Conservation (phyloP, 495 filamentous ascomycete genomes). For the Jackrogersella minutella region DNA sequence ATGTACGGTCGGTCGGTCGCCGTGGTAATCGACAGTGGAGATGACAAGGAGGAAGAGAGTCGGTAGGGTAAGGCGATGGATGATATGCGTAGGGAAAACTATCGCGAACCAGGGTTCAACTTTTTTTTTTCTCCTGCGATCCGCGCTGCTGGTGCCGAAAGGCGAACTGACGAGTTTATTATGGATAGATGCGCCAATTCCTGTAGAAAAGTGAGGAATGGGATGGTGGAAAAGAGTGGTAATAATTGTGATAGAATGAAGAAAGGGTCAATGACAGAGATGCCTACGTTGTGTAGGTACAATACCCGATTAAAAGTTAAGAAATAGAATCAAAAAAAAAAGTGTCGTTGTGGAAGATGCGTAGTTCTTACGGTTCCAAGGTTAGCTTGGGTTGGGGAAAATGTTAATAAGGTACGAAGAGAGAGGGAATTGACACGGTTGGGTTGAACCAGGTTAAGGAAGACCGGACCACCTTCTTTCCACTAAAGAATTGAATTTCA, state of each 20-base stretch:
- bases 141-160: constrained; percentile 32
- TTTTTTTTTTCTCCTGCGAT: constrained; percentile 37
- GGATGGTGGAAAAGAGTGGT: constrained; percentile 2
- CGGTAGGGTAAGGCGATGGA: constrained; percentile 8
- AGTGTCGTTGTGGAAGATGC: constrained; percentile 18
- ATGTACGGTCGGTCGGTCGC: constrained; percentile 16
- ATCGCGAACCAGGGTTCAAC: constrained; percentile 36
- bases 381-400: constrained; percentile 6
- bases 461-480: constrained; percentile 24
- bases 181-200: constrained; percentile 11
- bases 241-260: constrained; percentile 26
- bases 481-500: constrained; percentile 25
- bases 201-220: constrained; percentile 9
- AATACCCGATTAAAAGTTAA: constrained; percentile 9
- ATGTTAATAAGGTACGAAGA: constrained; percentile 25
- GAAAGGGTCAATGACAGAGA: constrained; percentile 18
- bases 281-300: constrained; percentile 15
- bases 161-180: constrained; percentile 13
- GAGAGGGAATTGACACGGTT: constrained; percentile 39
- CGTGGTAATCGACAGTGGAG: constrained; percentile 15
- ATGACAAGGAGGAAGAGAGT: constrained; percentile 4
- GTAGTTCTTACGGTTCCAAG: constrained; percentile 29
- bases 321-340: constrained; percentile 17
- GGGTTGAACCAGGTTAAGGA: constrained; percentile 25
- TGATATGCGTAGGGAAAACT: constrained; percentile 27